Percentiles rank a stretch among this genome's conserved stretches.
phyloP scores from a whole-genome alignment of 192 early-diverging fungal genomes.

The Rhizoclosmatium globosum region DNA sequence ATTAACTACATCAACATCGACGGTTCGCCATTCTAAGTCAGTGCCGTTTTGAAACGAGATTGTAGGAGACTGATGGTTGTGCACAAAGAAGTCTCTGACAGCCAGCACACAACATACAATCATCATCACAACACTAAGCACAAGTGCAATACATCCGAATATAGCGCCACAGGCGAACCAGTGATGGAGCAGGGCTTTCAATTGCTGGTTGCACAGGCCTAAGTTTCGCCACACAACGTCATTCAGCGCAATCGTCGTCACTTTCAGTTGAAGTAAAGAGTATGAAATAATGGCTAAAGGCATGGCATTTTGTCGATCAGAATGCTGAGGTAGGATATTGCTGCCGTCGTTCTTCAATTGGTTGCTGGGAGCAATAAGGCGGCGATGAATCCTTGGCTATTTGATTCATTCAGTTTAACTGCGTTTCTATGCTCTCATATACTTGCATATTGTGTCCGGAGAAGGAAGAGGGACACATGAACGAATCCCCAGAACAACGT shows the following conservation, averaged over 20 bases:
- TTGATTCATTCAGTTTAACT: too few species aligned
- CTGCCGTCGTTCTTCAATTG: neutral
- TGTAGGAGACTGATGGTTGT: too few species aligned
- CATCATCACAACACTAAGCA: neutral
- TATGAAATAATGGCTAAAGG: neutral
- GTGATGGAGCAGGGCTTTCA: neutral
- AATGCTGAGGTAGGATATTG: neutral
- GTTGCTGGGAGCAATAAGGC: neutral
- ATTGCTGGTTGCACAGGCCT: neutral
- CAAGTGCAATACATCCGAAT: neutral
- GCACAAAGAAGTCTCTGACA: neutral
- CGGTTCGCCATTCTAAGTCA: too few species aligned
- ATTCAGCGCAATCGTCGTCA: neutral
- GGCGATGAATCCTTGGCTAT: neutral
- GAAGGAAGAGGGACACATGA: neutral
- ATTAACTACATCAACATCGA: slow-evolving; percentile 12
- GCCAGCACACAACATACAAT: neutral
- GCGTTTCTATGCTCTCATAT: too few species aligned
- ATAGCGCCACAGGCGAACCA: neutral
- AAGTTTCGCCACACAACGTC: neutral
- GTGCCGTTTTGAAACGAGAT: too few species aligned
- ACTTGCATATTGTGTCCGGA: neutral
- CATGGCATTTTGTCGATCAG: neutral
- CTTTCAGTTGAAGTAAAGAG: neutral
- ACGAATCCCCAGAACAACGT: neutral